These are phyloP conservation scores for Fraxinus americana DNA, from an alignment of 257 asterid genomes.

Conservation along the genomic window DNA sequence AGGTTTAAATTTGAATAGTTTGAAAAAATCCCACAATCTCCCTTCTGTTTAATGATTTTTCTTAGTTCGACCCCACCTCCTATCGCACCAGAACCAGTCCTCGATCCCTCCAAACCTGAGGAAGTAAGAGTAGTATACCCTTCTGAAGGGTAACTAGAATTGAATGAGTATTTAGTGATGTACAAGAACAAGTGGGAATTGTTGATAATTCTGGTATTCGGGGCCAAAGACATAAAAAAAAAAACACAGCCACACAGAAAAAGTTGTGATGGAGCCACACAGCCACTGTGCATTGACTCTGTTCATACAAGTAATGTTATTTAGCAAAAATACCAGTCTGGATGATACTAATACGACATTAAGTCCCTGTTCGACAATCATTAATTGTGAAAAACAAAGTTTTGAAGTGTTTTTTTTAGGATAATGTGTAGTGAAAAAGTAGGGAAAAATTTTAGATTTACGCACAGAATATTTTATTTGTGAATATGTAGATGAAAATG, in stretches of 20 bases:
- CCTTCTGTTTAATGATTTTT: not conserved
- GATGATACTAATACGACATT: no score
- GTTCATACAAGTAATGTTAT: not conserved
- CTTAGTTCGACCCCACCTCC: no score
- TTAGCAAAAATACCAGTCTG: no score
- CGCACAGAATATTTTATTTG: no score
- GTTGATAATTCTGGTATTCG: not conserved
- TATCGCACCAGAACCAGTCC: no score
- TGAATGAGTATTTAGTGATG: not conserved
- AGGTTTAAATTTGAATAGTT: no score
- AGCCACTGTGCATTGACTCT: not conserved
- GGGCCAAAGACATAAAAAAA: not conserved
- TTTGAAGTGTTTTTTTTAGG: no score
- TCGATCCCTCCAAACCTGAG: not conserved
- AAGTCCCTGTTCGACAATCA: no score
- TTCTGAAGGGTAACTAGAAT: not conserved
- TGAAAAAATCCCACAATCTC: not conserved
- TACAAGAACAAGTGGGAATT: conserved; percentile 2
- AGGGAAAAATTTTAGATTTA: no score
- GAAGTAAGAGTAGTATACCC: not conserved
- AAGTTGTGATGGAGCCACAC: conserved; percentile 9
- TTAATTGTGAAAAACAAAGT: no score
- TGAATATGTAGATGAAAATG: no score
- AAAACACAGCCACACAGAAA: conserved; percentile 20
- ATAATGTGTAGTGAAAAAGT: no score